Percentiles rank a stretch among this genome's conserved stretches.
phyloP scores from a whole-genome alignment of 805 yeast species.

The Pichia cabralensis region DNA sequence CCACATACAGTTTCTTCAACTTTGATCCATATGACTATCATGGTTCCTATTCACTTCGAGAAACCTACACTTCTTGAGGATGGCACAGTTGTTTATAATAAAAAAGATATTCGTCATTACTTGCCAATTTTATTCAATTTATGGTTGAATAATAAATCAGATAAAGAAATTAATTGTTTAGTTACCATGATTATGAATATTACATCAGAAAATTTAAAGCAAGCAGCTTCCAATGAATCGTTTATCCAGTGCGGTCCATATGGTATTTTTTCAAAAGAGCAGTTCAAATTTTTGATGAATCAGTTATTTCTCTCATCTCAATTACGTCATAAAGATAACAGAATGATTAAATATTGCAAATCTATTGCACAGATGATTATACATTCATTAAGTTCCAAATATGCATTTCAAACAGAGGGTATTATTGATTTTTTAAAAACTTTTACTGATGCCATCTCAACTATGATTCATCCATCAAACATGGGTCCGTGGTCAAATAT shows the following conservation, averaged over 20 bases:
- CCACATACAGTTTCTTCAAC: conserved; percentile 42
- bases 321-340: conserved; percentile 16
- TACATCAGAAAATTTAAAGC: conserved; percentile 36
- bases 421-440: conserved; percentile 43
- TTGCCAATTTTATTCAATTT: conserved; percentile 60
- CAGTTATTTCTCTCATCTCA: conserved; percentile 30
- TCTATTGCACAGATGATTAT: conserved; percentile 37
- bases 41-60: conserved; percentile 40
- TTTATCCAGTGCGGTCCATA: conserved; percentile 33
- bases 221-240: conserved; percentile 23
- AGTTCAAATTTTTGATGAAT: conserved; percentile 51
- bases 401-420: conserved; percentile 31
- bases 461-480: conserved; percentile 89
- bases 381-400: conserved; percentile 49
- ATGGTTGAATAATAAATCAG: conserved; percentile 49
- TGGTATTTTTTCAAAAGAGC: conserved; percentile 58
- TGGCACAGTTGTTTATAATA: conserved; percentile 15
- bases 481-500: conserved; percentile 78
- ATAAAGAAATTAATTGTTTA: conserved; percentile 49
- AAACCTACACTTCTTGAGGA: conserved; percentile 11
- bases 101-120: conserved; percentile 33
- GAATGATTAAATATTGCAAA: conserved; percentile 18
- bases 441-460: conserved; percentile 58
- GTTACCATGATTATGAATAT: conserved; percentile 56
- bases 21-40: conserved; percentile 40